These are phyloP conservation scores for Entomortierella lignicola DNA, from an alignment of 192 early-diverging fungal genomes.

Conservation along the genomic window DNA sequence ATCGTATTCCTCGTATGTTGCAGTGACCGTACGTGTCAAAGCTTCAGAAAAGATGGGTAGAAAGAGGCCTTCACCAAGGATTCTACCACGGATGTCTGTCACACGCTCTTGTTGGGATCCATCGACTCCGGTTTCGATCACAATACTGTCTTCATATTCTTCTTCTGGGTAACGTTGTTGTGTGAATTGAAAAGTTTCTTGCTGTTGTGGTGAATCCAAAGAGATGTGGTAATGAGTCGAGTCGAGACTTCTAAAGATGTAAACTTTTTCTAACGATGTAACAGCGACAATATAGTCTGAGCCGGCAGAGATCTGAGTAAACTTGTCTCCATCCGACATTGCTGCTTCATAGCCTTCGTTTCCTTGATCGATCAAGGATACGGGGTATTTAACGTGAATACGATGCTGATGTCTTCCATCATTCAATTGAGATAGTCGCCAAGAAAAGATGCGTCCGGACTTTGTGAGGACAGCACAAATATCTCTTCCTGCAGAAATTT, in stretches of 20 bases:
- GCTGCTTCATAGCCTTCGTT: constrained; percentile 9
- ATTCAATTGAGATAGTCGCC: constrained; percentile 25
- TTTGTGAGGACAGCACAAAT: constrained; percentile 40
- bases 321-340: constrained; percentile 19
- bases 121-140: constrained; percentile 19
- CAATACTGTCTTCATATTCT: constrained; percentile 26
- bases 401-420: constrained; percentile 34
- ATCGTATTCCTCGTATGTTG: constrained; percentile 38
- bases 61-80: constrained; percentile 26
- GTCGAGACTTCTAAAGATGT: constrained; percentile 27
- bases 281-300: constrained; percentile 38
- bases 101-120: constrained; percentile 28
- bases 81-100: constrained; percentile 19
- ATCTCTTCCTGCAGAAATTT: constrained; percentile 39
- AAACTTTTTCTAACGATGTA: constrained; percentile 27
- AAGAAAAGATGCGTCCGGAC: constrained; percentile 34
- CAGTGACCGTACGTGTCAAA: constrained; percentile 17
- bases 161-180: not conserved
- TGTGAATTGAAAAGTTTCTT: not conserved
- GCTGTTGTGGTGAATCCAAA: not conserved
- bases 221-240: constrained; percentile 16
- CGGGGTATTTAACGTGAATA: constrained; percentile 19
- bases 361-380: constrained; percentile 25
- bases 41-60: constrained; percentile 49
- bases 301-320: constrained; percentile 29